phyloP scores from a whole-genome alignment of 2,329 filamentous ascomycete genomes.

The Sphaerulina musiva region DNA sequence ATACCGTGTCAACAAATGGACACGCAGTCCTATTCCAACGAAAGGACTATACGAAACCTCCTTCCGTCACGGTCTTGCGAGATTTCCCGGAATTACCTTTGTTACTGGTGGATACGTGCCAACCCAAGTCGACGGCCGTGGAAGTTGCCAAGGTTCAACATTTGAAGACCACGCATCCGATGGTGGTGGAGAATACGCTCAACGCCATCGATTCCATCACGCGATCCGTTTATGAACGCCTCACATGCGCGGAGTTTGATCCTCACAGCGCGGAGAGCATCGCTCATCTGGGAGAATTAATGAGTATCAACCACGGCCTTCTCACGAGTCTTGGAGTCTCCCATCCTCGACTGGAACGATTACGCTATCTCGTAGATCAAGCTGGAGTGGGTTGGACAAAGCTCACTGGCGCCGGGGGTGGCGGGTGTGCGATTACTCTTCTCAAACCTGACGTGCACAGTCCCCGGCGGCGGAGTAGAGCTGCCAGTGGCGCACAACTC shows the following conservation, averaged over 20 bases:
- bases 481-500: neutral
- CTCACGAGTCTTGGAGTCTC: conserved; percentile 88
- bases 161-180: conserved; percentile 65
- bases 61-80: conserved; percentile 67
- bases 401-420: conserved; percentile 88
- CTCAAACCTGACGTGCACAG: conserved; percentile 55
- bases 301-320: conserved; percentile 89
- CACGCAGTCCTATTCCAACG: conserved; percentile 91
- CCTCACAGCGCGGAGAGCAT: conserved; percentile 57
- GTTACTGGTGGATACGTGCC: conserved; percentile 80
- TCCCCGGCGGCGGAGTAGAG: neutral
- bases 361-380: conserved; percentile 85
- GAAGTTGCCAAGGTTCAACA: conserved; percentile 82
- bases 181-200: conserved; percentile 72
- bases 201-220: conserved; percentile 76
- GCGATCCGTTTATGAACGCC: conserved; percentile 50
- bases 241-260: conserved; percentile 59
- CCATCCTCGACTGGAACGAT: conserved; percentile 83
- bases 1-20: conserved; percentile 87
- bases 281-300: conserved; percentile 74
- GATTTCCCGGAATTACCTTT: conserved; percentile 89
- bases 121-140: conserved; percentile 73
- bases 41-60: conserved; percentile 63
- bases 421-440: conserved; percentile 90
- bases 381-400: conserved; percentile 94